Conservation (phyloP, 176 grass and related monocot species). For the Pharus latifolius region DNA sequence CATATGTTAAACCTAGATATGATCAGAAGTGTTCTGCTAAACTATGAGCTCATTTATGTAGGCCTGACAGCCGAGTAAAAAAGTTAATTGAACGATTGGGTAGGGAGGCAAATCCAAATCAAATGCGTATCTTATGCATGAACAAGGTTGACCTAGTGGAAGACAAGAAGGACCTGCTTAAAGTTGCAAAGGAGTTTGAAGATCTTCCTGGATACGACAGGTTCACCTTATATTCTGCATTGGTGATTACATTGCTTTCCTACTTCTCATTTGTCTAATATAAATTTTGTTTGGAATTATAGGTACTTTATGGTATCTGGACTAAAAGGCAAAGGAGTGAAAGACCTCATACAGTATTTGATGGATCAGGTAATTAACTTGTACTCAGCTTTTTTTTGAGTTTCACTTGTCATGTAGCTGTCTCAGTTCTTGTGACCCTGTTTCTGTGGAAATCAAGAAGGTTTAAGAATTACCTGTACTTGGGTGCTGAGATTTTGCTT, state of each 20-base stretch:
- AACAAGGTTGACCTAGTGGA: conserved; percentile 88
- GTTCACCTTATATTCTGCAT: conserved; percentile 7
- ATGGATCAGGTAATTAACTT: conserved; percentile 63
- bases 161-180: conserved; percentile 80
- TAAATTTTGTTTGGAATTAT: background rate
- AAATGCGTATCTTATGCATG: conserved; percentile 96
- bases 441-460: no score
- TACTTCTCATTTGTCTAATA: conserved; percentile 18
- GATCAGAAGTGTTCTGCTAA: conserved; percentile 7
- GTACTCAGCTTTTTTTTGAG: background rate
- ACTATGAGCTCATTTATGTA: conserved; percentile 29
- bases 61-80: conserved; percentile 70
- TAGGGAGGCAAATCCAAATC: conserved; percentile 49
- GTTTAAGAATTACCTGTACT: no score
- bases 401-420: background rate
- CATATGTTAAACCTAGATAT: background rate
- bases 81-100: conserved; percentile 80
- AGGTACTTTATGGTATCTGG: conserved; percentile 99
- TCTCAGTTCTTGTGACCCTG: no score
- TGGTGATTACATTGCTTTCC: background rate
- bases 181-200: conserved; percentile 91
- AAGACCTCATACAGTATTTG: conserved; percentile 82
- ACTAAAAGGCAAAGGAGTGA: conserved; percentile 83
- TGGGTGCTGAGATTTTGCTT: no score
- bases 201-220: conserved; percentile 92